Evolutionary conservation across 805 yeast species (phyloP).

Genomic region (Candida quercuum): DNA sequence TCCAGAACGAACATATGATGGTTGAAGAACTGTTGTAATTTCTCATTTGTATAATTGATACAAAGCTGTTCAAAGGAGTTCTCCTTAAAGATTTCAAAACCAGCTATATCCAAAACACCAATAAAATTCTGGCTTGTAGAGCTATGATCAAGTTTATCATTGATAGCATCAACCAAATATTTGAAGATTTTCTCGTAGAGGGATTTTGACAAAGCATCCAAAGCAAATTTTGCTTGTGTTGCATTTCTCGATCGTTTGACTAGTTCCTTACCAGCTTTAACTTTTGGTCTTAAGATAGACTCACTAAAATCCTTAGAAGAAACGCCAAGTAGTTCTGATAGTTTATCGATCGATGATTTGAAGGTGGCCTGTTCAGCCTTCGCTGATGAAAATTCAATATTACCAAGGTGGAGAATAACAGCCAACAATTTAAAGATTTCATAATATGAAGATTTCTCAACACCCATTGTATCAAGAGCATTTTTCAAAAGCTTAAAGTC

Average conservation of each 20-base stretch:
- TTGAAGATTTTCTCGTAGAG: constrained; percentile 82
- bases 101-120: constrained; percentile 96
- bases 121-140: constrained; percentile 53
- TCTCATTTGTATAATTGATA: constrained; percentile 95
- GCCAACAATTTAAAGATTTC: constrained; percentile 66
- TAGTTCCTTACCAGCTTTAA: constrained; percentile 85
- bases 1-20: constrained; percentile 97
- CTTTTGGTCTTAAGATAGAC: constrained; percentile 70
- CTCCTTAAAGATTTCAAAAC: constrained; percentile 91
- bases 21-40: constrained; percentile 94
- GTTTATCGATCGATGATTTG: constrained; percentile 42
- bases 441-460: constrained; percentile 46
- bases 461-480: constrained; percentile 74
- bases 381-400: constrained; percentile 63
- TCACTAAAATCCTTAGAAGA: constrained; percentile 45
- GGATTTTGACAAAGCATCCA: constrained; percentile 85
- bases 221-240: constrained; percentile 68
- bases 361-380: constrained; percentile 74
- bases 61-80: constrained; percentile 97
- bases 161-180: constrained; percentile 69
- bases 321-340: constrained; percentile 65
- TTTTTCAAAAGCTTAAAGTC: constrained; percentile 59
- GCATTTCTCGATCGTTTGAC: constrained; percentile 78
- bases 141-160: constrained; percentile 52
- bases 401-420: constrained; percentile 78